Percentiles rank a stretch among this genome's conserved stretches.
Evolutionary conservation across 2,329 filamentous ascomycete species (phyloP).

Genomic region (Hymenoscyphus infarciens): DNA sequence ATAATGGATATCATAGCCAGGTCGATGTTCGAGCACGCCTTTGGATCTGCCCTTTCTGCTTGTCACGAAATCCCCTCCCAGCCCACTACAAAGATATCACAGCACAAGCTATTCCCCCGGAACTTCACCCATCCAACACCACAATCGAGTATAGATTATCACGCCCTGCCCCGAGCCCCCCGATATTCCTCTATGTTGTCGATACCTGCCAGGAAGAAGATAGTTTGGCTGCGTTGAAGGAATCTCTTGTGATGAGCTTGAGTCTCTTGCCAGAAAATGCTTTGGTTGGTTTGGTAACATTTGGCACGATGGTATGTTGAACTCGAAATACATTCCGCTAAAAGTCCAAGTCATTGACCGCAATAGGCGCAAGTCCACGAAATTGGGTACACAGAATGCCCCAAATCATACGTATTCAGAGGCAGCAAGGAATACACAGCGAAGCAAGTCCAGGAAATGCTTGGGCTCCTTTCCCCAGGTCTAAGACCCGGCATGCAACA

Average conservation of each 20-base stretch:
- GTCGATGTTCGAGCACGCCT: constrained; percentile 79
- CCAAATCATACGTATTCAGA: constrained; percentile 97
- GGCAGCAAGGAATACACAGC: constrained; percentile 97
- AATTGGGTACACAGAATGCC: constrained; percentile 95
- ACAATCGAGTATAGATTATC: constrained; percentile 87
- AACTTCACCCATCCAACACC: constrained; percentile 76
- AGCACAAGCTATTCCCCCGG: constrained; percentile 74
- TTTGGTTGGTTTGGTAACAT: constrained; percentile 79
- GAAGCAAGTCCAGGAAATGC: constrained; percentile 99
- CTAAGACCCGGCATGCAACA: constrained; percentile 67
- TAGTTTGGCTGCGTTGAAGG: constrained; percentile 76
- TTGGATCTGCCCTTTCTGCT: constrained; percentile 87
- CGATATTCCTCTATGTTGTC: constrained; percentile 83
- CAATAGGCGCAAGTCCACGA: constrained; percentile 87
- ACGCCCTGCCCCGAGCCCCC: constrained; percentile 76
- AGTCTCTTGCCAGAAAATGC: constrained; percentile 78
- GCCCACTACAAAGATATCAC: constrained; percentile 90
- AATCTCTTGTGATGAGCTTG: constrained; percentile 82
- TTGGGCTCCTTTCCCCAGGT: constrained; percentile 72
- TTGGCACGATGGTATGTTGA: constrained; percentile 82
- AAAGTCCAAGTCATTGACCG: background rate
- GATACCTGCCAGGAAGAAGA: constrained; percentile 88
- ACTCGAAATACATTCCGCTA: background rate
- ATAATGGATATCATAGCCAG: constrained; percentile 51
- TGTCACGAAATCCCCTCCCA: constrained; percentile 77